Evolutionary conservation across 257 asterid species (phyloP), one percentile per base, ranked within the genome.

Genomic region (Euphrasia confusa): DNA sequence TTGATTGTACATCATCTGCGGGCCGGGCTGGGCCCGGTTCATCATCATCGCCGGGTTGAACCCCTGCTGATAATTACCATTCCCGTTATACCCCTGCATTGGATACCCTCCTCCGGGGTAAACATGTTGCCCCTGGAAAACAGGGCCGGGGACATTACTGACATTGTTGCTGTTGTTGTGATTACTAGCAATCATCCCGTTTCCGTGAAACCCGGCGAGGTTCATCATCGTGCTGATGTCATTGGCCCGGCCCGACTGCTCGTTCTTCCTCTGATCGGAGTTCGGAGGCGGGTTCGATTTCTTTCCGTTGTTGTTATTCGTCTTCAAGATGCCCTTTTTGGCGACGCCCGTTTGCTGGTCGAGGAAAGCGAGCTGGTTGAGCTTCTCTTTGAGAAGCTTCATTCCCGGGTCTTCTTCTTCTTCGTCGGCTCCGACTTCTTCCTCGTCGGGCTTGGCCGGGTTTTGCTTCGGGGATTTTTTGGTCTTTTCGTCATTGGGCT

Each of bases 1-100:
- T 61, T 79, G 74, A 47, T 78, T 84, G 67, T 80, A 82, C 94
- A 84, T 74, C 95, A 84, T 79, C 80, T 86, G 93, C 0, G 88
- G 24, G 24, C 24, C 24, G 24, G 24, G 83, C 10, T 50, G 56
- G 3, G 6, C 53, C 18, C 53, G 13, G 11, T 7, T 50, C 52
- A 45, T 11, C 52, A 45, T 45, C 52, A 13, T 18, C 2, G 52
- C 52, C 2, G 52, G 42, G 10, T 37, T 37, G 9, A 37, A 37
- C 0, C 42, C 42, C 9, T 37, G 12, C 42, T 37, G 42, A 37
- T 37, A 37, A 37, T 37, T 37, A 10, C 42, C 42, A 37, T 37
- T 37, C 42, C 10, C 42, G 42, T 37, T 37, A 37, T 4, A 45
- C 7, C 52, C 52, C 21, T 45, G 52, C 18, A 45, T 5, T 2